Conservation (phyloP, 2,329 filamentous ascomycete genomes). For the Pseudocercospora cruenta region DNA sequence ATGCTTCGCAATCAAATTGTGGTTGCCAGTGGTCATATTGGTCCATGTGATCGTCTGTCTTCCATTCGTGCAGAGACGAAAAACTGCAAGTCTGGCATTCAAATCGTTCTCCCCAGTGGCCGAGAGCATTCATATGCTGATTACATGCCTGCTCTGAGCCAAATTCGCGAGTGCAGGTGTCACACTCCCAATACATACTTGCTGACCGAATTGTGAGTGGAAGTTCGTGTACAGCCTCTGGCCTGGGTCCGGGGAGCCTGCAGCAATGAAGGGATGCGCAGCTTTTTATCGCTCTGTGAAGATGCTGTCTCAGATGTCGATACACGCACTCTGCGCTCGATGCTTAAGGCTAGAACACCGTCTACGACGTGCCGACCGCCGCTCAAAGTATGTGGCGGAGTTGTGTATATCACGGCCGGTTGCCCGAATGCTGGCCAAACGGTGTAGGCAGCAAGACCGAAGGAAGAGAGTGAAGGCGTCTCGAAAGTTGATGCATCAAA, state of each 20-base stretch:
- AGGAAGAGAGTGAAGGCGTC: neutral
- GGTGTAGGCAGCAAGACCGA: neutral
- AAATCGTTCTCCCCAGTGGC: slow-evolving; percentile 33
- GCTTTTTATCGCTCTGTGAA: no score
- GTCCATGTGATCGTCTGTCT: neutral
- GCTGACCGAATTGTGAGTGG: neutral
- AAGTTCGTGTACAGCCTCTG: no score
- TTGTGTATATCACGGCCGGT: no score
- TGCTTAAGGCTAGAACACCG: no score
- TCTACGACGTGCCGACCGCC: no score
- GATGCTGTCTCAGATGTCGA: no score
- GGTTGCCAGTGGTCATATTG: slow-evolving; percentile 33
- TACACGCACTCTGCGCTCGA: no score
- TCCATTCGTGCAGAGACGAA: neutral
- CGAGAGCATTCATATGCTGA: slow-evolving; percentile 40
- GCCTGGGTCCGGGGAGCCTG: no score
- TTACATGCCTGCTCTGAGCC: slow-evolving; percentile 25
- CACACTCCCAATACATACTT: slow-evolving; percentile 13
- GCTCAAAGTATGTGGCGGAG: no score
- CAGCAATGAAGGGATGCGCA: no score
- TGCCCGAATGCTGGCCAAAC: no score
- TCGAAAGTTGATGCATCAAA: neutral
- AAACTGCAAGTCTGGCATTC: slow-evolving; percentile 38
- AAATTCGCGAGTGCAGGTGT: slow-evolving; percentile 26
- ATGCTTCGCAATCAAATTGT: slow-evolving; percentile 36